Base-by-base conservation (phyloP, 2,329 filamentous ascomycete genomes). In the Xylaria polymorpha region DNA sequence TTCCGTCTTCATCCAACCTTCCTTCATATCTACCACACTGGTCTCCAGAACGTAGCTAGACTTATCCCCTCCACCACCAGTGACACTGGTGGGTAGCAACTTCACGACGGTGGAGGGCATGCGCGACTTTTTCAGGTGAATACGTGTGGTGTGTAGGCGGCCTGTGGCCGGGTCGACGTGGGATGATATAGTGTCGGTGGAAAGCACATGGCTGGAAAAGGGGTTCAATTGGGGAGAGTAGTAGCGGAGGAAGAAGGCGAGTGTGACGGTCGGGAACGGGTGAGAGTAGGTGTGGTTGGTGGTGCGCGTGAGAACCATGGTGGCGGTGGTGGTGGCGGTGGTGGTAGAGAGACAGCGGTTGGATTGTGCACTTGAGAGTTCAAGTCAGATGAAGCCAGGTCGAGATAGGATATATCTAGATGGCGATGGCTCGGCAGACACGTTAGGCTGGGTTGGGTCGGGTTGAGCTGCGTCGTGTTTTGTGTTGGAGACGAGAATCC, bases 231-330 rank as follows among this genome's bases (percentile, higher is more conserved):
- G 84, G 37, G 87, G 86, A 5, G 86, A 88, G 68, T 92, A 94
- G 82, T 96, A 96, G 73, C 93, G 92, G 59, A 96, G 90, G 82
- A 95, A 96, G 86, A 94, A 96, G 82, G 93, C 93, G 80, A 96
- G 90, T 58, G 92, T 94, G 71, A 96, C 93, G 79, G 92, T 92
- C 71, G 92, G 90, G 83, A 95, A 95, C 58, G 92, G 91, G 81
- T 95, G 93, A 73, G 90, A 86, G 85, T 94, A 94, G 76, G 86
- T 88, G 80, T 92, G 91, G 81, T 87, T 89, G 75, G 88, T 90
- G 63, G 87, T 88, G 80, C 89, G 87, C 7, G 86, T 88, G 81
- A 90, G 86, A 72, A 90, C 87, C 87, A 90, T 90, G 65, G 78
- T 85, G 77, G 72, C 77, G 64, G 67, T 32, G n/a, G n/a, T n/a